phyloP scores from a whole-genome alignment of 208 protist species.

The Leishmania gerbilli region DNA sequence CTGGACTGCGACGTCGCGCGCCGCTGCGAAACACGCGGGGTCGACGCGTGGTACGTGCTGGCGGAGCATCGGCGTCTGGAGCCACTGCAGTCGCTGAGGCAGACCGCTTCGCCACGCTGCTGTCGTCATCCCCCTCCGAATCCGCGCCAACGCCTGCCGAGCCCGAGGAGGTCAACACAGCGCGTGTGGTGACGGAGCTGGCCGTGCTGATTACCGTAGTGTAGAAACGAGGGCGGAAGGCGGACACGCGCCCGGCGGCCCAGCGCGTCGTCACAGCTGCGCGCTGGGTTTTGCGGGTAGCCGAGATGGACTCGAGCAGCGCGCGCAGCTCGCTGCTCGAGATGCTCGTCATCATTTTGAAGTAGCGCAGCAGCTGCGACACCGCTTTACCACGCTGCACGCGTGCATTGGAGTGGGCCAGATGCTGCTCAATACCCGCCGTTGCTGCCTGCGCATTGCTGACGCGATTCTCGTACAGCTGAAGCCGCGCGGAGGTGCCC shows the following conservation, averaged over 20 bases:
- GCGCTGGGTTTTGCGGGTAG: slow-evolving; percentile 60
- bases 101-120: not conserved
- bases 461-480: slow-evolving; percentile 82
- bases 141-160: not conserved
- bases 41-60: not conserved
- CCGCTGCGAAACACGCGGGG: slow-evolving; percentile 13
- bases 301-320: slow-evolving; percentile 63
- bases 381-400: slow-evolving; percentile 76
- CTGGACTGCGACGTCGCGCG: not conserved
- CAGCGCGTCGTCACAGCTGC: slow-evolving; percentile 61
- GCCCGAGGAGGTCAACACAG: not conserved
- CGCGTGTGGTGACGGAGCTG: slow-evolving; percentile 1
- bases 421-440: slow-evolving; percentile 88
- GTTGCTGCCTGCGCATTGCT: slow-evolving; percentile 81
- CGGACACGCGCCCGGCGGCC: slow-evolving; percentile 54
- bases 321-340: slow-evolving; percentile 39
- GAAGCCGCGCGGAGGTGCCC: slow-evolving; percentile 66
- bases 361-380: slow-evolving; percentile 74
- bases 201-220: slow-evolving; percentile 36
- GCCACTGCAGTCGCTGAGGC: not conserved
- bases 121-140: not conserved
- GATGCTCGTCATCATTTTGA: slow-evolving; percentile 70
- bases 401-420: slow-evolving; percentile 80
- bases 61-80: slow-evolving; percentile 2
- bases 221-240: slow-evolving; percentile 69